Evolutionary conservation across 2,329 filamentous ascomycete species (phyloP), one percentile per base, ranked within the genome.

Genomic region (Penicillium sp.): DNA sequence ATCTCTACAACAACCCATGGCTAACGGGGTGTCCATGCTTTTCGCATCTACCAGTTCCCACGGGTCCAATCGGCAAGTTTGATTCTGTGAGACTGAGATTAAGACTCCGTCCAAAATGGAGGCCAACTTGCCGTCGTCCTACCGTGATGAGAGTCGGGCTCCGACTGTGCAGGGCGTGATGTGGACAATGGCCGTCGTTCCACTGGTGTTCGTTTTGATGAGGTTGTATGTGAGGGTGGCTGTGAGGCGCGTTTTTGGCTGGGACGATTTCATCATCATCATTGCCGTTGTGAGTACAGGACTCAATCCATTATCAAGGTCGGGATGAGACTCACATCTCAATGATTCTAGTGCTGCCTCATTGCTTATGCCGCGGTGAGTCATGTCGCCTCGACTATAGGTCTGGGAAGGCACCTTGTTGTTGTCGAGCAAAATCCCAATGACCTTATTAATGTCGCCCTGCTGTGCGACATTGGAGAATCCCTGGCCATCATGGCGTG

Each of bases 401-500:
- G 59, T 6, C 39, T 62, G 16, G 59, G 59, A 0, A 47, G 48
- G 20, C 57, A 62, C 41, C 28, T 59, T 2, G 22, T 31, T 30
- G 18, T 50, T 3, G 54, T 61, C 25, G 33, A 38, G 16, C 5
- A 54, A 24, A 46, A 41, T 13, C 57, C 58, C 1, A 28, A 53
- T 14, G 44, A 57, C n/a, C 43, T 59, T n/a, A 57, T 59, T 4
- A 14, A 53, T 3, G 56, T 59, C 9, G 55, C 52, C 5, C 47
- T 59, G 14, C 44, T 62, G n/a, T 61, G 57, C 30, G 51, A 60
- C 18, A 60, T 62, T 39, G 71, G 22, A 64, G 61, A 56, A 63
- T 67, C 61, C 1, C 68, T 76, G 24, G 68, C 69, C 2, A 63
- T 76, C n/a, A 54, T 73, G 14, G 72, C 71, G 10, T 76, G 73